Evolutionary conservation across 345 rosid genomes (phyloP).

Genomic region (Camelina sativa): DNA sequence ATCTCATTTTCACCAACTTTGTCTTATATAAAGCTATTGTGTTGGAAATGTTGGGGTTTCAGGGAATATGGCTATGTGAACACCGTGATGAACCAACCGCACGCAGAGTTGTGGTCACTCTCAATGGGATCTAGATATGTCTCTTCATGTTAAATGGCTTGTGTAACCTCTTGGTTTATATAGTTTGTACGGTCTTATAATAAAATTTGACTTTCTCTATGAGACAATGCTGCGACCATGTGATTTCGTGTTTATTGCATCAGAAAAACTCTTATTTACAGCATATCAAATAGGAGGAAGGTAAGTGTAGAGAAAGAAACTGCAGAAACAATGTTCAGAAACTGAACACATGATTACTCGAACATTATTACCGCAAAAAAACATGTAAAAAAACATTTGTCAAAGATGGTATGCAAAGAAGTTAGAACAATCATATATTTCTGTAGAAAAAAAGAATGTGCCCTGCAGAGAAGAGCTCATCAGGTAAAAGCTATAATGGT

Average conservation of each 20-base stretch:
- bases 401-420: background rate
- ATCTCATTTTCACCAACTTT: background rate
- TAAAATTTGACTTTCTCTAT: background rate
- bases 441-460: constrained; percentile 23
- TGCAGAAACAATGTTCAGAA: constrained; percentile 4
- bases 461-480: constrained; percentile 31
- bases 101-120: constrained; percentile 82
- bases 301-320: background rate
- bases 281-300: background rate
- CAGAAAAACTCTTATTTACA: constrained; percentile 3
- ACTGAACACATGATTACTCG: background rate
- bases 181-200: constrained; percentile 24
- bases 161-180: constrained; percentile 28
- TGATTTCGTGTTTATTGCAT: constrained; percentile 18
- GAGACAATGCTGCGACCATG: constrained; percentile 3
- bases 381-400: too few relatives aligned
- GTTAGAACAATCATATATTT: constrained; percentile 17
- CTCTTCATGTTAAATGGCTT: constrained; percentile 22
- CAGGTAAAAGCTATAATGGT: constrained; percentile 15
- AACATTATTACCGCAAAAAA: background rate
- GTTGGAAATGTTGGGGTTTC: constrained; percentile 38
- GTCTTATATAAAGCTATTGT: constrained; percentile 20
- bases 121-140: constrained; percentile 60
- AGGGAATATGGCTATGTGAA: constrained; percentile 98
- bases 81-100: constrained; percentile 87